Conservation (phyloP, 2,329 filamentous ascomycete genomes). For the Mycogone perniciosa region DNA sequence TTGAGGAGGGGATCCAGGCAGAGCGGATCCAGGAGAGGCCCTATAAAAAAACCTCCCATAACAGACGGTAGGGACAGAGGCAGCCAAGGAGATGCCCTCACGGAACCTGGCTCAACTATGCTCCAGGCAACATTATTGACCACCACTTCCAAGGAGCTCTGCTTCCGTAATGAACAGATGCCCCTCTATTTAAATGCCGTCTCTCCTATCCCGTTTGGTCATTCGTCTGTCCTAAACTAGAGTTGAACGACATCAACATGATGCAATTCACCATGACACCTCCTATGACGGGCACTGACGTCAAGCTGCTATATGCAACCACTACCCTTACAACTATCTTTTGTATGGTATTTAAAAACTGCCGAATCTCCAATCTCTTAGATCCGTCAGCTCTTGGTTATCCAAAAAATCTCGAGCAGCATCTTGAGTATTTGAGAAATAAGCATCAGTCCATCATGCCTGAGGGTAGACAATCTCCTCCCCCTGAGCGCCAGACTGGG, state of each 20-base stretch:
- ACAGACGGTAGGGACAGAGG: not conserved
- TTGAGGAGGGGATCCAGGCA: too few relatives aligned
- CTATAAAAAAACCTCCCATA: too few relatives aligned
- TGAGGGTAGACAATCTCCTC: constrained; percentile 70
- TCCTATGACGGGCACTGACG: constrained; percentile 8
- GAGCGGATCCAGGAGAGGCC: not conserved
- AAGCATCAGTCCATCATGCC: constrained; percentile 50
- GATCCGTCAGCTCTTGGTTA: not conserved
- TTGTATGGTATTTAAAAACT: not conserved
- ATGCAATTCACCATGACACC: constrained; percentile 7
- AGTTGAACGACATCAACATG: constrained; percentile 10
- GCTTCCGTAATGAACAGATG: not conserved
- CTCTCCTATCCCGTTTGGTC: not conserved
- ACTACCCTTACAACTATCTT: not conserved
- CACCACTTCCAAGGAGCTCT: not conserved
- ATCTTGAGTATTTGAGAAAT: not conserved
- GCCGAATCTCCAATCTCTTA: too few relatives aligned
- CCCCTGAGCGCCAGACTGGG: constrained; percentile 61
- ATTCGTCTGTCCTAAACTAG: not conserved
- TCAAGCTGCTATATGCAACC: constrained; percentile 5
- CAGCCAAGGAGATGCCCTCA: not conserved
- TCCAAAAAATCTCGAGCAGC: not conserved
- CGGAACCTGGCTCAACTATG: too few relatives aligned
- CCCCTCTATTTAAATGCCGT: too few relatives aligned
- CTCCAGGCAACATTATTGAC: too few relatives aligned